These are phyloP conservation scores for Lippia alba DNA, from an alignment of 305 asterid species.

Conservation along the genomic window DNA sequence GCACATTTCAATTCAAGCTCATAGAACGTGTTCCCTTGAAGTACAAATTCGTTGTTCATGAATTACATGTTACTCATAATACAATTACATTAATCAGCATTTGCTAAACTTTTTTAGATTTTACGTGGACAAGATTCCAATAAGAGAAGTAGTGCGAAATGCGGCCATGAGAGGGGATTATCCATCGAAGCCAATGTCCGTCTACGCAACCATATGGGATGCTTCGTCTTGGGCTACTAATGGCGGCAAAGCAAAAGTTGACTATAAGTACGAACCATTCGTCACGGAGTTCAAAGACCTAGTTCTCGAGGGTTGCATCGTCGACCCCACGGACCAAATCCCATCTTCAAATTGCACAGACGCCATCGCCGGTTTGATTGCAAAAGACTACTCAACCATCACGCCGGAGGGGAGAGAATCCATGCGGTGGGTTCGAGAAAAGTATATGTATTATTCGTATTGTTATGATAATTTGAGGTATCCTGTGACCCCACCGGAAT, in stretches of 20 bases:
- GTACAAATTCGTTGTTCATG: no score
- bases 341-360: slow-evolving; percentile 71
- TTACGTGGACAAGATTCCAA: slow-evolving; percentile 78
- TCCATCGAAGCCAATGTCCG: slow-evolving; percentile 91
- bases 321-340: slow-evolving; percentile 79
- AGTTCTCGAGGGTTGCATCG: slow-evolving; percentile 79
- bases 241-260: slow-evolving; percentile 77
- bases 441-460: slow-evolving; percentile 69
- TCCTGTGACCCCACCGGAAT: slow-evolving; percentile 67
- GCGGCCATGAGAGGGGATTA: slow-evolving; percentile 72
- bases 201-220: slow-evolving; percentile 94
- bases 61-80: no score
- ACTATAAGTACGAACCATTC: slow-evolving; percentile 75
- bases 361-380: slow-evolving; percentile 34
- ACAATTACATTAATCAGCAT: no score
- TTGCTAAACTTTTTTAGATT: slow-evolving; percentile 47
- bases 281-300: slow-evolving; percentile 69
- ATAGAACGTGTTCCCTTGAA: no score
- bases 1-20: no score
- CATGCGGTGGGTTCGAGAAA: slow-evolving; percentile 66
- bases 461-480: slow-evolving; percentile 77
- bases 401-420: slow-evolving; percentile 39
- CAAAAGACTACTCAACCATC: slow-evolving; percentile 46
- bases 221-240: slow-evolving; percentile 91
- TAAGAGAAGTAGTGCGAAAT: slow-evolving; percentile 58